These are phyloP conservation scores for Hypoxylon crocopeplum DNA, from an alignment of 495 filamentous ascomycete genomes.

Conservation along the genomic window DNA sequence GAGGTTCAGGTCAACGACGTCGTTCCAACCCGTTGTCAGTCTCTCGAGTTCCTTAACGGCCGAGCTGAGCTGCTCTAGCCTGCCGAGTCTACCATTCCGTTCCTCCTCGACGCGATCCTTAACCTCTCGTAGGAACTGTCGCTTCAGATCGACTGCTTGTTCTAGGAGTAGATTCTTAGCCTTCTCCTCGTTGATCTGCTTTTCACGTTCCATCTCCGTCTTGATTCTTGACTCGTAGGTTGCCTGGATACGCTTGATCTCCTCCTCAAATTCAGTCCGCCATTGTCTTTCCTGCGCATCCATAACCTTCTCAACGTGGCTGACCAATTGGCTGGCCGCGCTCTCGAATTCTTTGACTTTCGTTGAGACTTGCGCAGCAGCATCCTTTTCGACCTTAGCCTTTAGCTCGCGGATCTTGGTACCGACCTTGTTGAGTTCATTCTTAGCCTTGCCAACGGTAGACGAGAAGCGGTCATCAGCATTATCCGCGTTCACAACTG, in stretches of 20 bases:
- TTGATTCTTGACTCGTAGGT: slow-evolving; percentile 81
- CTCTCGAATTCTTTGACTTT: slow-evolving; percentile 63
- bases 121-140: slow-evolving; percentile 78
- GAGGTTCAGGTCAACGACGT: slow-evolving; percentile 85
- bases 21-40: slow-evolving; percentile 83
- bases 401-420: slow-evolving; percentile 77
- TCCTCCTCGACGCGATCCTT: slow-evolving; percentile 85
- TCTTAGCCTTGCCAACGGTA: slow-evolving; percentile 82
- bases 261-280: slow-evolving; percentile 87
- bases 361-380: slow-evolving; percentile 75
- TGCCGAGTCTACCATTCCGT: slow-evolving; percentile 84
- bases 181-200: slow-evolving; percentile 78
- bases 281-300: slow-evolving; percentile 75
- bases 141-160: slow-evolving; percentile 87
- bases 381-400: slow-evolving; percentile 66
- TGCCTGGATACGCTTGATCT: slow-evolving; percentile 76
- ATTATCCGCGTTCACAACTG: slow-evolving; percentile 85
- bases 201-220: slow-evolving; percentile 74
- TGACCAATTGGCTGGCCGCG: slow-evolving; percentile 72
- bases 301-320: slow-evolving; percentile 77
- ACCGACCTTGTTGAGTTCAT: slow-evolving; percentile 77
- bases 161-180: slow-evolving; percentile 85
- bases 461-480: slow-evolving; percentile 72
- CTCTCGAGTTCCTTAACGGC: slow-evolving; percentile 82
- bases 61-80: slow-evolving; percentile 77